These are phyloP conservation scores for Microstroma glucosiphilum DNA, from an alignment of 1,284 basidiomycete species.

Conservation along the genomic window DNA sequence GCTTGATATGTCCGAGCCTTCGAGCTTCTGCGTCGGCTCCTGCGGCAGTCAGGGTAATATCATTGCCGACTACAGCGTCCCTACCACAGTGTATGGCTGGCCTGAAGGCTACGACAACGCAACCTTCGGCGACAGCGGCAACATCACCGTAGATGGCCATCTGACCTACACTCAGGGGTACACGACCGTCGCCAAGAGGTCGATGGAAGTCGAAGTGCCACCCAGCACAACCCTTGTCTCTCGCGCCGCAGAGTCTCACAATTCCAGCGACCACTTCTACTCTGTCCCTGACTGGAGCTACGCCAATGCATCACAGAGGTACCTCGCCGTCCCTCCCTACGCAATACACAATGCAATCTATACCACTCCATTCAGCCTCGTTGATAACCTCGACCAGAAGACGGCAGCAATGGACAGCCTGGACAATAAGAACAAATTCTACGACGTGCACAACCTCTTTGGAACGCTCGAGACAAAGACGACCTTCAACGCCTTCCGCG, in stretches of 20 bases:
- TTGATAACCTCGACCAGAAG: constrained; percentile 53
- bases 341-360: constrained; percentile 64
- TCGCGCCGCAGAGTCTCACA: not conserved
- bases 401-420: constrained; percentile 44
- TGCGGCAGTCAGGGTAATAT: constrained; percentile 17
- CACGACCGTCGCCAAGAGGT: not conserved
- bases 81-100: constrained; percentile 26
- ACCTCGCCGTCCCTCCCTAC: constrained; percentile 55
- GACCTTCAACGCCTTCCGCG: constrained; percentile 22
- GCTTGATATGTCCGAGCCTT: constrained; percentile 40
- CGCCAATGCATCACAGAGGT: constrained; percentile 21
- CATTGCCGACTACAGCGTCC: constrained; percentile 23
- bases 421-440: constrained; percentile 45
- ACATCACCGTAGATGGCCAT: constrained; percentile 64
- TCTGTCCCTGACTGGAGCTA: constrained; percentile 22
- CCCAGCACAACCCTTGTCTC: too few species aligned
- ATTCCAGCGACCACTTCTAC: constrained; percentile 11
- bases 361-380: constrained; percentile 4
- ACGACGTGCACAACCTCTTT: constrained; percentile 49
- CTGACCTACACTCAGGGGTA: constrained; percentile 20
- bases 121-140: constrained; percentile 63
- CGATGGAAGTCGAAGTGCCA: not conserved
- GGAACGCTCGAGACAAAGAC: constrained; percentile 25
- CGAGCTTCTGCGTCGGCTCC: constrained; percentile 19
- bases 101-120: constrained; percentile 60